These are phyloP conservation scores for Boehmeria nivea DNA, from an alignment of 306 rosid genomes.

Conservation along the genomic window DNA sequence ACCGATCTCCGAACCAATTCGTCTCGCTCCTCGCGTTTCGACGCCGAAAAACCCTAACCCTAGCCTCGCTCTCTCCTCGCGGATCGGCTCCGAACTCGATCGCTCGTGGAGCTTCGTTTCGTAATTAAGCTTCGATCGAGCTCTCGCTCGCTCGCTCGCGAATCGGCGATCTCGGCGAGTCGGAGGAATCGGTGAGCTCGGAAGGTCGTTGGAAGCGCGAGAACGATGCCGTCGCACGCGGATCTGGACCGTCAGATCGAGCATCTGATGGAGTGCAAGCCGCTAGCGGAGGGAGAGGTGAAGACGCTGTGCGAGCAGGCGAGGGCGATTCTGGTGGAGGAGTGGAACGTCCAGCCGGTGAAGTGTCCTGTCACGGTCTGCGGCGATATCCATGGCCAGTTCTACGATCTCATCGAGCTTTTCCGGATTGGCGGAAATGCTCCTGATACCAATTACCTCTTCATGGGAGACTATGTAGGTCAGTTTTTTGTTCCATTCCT, in stretches of 20 bases:
- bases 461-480: constrained; percentile 99
- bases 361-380: constrained; percentile 97
- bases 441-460: constrained; percentile 91
- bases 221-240: constrained; percentile 88
- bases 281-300: constrained; percentile 87
- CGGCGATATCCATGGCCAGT: constrained; percentile 95
- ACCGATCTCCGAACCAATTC: constrained; percentile 39
- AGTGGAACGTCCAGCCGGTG: constrained; percentile 98
- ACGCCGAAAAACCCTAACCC: constrained; percentile 21
- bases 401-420: constrained; percentile 96
- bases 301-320: constrained; percentile 92
- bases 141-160: too few species aligned
- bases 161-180: constrained; percentile 7
- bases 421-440: constrained; percentile 92
- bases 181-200: constrained; percentile 10
- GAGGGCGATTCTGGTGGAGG: constrained; percentile 86
- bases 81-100: constrained; percentile 25
- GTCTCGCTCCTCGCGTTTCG: constrained; percentile 40
- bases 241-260: constrained; percentile 99
- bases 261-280: constrained; percentile 95
- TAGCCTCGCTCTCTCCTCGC: constrained; percentile 7
- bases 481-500: constrained; percentile 19
- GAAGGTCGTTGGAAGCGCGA: constrained; percentile 11
- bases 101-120: too few species aligned
- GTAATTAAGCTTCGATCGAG: constrained; percentile 11